These are phyloP conservation scores for Colletotrichum lentis DNA, from an alignment of 2,329 filamentous ascomycete genomes.

Conservation along the genomic window DNA sequence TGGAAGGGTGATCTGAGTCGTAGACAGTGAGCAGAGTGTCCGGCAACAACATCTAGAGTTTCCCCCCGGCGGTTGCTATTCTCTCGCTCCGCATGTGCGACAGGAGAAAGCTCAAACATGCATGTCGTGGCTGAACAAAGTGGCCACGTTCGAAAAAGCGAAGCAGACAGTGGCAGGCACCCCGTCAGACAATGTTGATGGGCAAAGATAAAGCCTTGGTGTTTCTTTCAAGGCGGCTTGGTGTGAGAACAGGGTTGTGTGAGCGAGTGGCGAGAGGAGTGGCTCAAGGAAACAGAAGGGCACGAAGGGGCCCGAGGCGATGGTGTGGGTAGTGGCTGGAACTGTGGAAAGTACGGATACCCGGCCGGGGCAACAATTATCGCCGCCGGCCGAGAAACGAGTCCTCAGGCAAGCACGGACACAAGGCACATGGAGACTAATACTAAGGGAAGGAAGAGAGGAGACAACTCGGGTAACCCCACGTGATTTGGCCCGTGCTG, in stretches of 20 bases:
- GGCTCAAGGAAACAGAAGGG: too few species aligned
- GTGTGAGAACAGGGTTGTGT: neutral
- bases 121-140: neutral
- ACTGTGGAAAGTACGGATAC: neutral
- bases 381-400: neutral
- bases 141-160: neutral
- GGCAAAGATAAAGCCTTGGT: constrained; percentile 3
- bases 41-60: neutral
- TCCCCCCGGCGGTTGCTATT: neutral
- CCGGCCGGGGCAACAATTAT: neutral
- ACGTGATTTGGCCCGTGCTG: constrained; percentile 30
- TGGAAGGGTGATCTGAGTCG: too few species aligned
- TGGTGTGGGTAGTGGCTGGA: neutral
- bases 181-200: constrained; percentile 2
- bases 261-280: neutral
- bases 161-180: neutral
- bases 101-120: constrained; percentile 22
- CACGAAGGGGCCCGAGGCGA: too few species aligned
- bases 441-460: neutral
- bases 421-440: neutral
- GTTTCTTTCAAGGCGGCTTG: constrained; percentile 33
- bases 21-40: too few species aligned
- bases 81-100: neutral
- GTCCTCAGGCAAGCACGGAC: neutral
- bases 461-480: neutral